A percentile compares a stretch with the other conserved stretches of the same genome.
These are phyloP conservation scores for Schizochytrium sp. DNA, from an alignment of 108 stramenopile species.

Conservation along the genomic window DNA sequence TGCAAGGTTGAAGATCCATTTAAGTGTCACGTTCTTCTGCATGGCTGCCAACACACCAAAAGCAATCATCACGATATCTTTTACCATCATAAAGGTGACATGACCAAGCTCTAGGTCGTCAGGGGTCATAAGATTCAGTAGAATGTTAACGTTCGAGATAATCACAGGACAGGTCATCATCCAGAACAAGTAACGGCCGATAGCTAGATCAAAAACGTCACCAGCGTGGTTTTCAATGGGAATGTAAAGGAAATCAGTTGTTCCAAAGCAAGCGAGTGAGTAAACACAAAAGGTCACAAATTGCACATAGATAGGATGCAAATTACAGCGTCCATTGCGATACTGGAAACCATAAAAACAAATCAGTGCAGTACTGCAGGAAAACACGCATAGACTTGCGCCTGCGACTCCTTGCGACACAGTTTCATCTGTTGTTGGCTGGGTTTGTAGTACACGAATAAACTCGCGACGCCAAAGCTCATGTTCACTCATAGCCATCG, in stretches of 20 bases:
- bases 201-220: constrained; percentile 9
- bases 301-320: constrained; percentile 50
- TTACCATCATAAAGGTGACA: not conserved
- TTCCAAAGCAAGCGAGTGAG: not conserved
- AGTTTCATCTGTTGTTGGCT: not conserved
- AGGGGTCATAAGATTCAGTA: constrained; percentile 12
- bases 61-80: constrained; percentile 52
- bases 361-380: constrained; percentile 12
- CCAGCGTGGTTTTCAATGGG: not conserved
- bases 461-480: not conserved
- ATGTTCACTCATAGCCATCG: not conserved
- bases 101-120: not conserved
- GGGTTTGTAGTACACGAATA: not conserved
- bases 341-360: constrained; percentile 23
- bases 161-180: constrained; percentile 60
- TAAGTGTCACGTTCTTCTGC: constrained; percentile 9
- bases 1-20: constrained; percentile 37
- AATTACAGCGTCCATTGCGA: not conserved
- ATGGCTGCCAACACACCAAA: constrained; percentile 44
- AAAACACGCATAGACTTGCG: constrained; percentile 22
- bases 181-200: constrained; percentile 59
- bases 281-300: constrained; percentile 9
- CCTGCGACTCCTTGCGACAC: constrained; percentile 37
- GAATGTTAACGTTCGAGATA: constrained; percentile 27
- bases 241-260: constrained; percentile 35